Conservation (phyloP, 495 filamentous ascomycete genomes). For the Tuber aestivum region DNA sequence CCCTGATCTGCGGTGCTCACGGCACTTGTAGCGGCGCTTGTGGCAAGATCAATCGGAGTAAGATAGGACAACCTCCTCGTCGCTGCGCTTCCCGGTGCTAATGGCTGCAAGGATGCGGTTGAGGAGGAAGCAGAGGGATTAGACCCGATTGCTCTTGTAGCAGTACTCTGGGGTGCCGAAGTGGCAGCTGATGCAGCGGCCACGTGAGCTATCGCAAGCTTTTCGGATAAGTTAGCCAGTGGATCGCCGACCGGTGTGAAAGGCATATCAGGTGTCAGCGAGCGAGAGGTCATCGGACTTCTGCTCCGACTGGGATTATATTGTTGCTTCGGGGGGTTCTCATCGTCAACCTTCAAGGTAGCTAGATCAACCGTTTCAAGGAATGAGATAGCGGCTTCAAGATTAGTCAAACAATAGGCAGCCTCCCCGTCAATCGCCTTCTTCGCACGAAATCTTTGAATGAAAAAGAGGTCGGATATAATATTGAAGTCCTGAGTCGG, state of each 20-base stretch:
- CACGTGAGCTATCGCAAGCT: constrained; percentile 33
- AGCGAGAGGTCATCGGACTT: constrained; percentile 27
- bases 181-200: constrained; percentile 23
- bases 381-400: constrained; percentile 91
- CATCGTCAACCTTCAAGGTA: constrained; percentile 78
- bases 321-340: constrained; percentile 43
- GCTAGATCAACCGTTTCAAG: constrained; percentile 96
- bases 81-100: constrained; percentile 15
- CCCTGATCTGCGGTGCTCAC: constrained; percentile 82
- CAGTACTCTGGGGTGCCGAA: constrained; percentile 1
- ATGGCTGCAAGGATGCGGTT: constrained; percentile 24
- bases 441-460: constrained; percentile 84
- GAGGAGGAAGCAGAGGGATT: constrained; percentile 17
- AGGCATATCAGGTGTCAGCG: constrained; percentile 27
- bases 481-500: constrained; percentile 73
- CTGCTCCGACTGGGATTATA: constrained; percentile 20
- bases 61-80: constrained; percentile 46
- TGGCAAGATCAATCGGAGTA: constrained; percentile 39
- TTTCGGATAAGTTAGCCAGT: constrained; percentile 32
- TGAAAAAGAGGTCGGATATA: constrained; percentile 88
- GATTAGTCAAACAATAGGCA: constrained; percentile 91
- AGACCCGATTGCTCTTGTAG: constrained; percentile 12
- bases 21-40: constrained; percentile 55
- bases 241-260: constrained; percentile 30
- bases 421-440: constrained; percentile 85